Evolutionary conservation across 1,139 yeast genomes (phyloP).

Genomic region (Candida freyschussii): DNA sequence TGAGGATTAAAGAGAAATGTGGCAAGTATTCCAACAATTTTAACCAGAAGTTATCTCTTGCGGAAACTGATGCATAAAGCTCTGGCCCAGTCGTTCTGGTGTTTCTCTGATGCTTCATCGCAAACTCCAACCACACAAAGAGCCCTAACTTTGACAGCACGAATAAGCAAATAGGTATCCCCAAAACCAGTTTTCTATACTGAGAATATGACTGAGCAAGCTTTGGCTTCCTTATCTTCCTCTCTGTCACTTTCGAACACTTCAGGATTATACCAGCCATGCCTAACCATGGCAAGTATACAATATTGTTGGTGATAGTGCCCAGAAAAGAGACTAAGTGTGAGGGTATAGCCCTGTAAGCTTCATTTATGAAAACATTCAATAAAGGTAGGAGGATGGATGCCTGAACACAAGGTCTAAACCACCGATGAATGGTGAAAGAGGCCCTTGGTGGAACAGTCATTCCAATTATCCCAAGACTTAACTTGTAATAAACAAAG

Average conservation of each 20-base stretch:
- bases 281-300: constrained; percentile 7
- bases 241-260: constrained; percentile 8
- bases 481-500: constrained; percentile 11
- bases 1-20: constrained; percentile 11
- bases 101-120: too few relatives aligned
- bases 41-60: constrained; percentile 9
- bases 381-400: too few relatives aligned
- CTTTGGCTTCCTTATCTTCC: constrained; percentile 8
- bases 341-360: too few relatives aligned
- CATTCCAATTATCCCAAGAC: constrained; percentile 16
- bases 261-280: constrained; percentile 9
- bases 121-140: neutral
- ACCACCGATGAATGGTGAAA: too few relatives aligned
- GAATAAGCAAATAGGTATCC: constrained; percentile 4
- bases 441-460: constrained; percentile 5
- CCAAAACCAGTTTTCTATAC: constrained; percentile 3
- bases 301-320: too few relatives aligned
- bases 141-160: constrained; percentile 2
- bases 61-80: constrained; percentile 5
- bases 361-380: too few relatives aligned
- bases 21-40: constrained; percentile 10
- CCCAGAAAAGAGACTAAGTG: too few relatives aligned
- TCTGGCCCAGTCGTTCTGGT: constrained; percentile 7
- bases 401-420: too few relatives aligned
- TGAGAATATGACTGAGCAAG: constrained; percentile 2